Percentiles rank a stretch among this genome's conserved stretches.
Conservation (phyloP, 495 filamentous ascomycete species). For the Clavariopsis aquatica region DNA sequence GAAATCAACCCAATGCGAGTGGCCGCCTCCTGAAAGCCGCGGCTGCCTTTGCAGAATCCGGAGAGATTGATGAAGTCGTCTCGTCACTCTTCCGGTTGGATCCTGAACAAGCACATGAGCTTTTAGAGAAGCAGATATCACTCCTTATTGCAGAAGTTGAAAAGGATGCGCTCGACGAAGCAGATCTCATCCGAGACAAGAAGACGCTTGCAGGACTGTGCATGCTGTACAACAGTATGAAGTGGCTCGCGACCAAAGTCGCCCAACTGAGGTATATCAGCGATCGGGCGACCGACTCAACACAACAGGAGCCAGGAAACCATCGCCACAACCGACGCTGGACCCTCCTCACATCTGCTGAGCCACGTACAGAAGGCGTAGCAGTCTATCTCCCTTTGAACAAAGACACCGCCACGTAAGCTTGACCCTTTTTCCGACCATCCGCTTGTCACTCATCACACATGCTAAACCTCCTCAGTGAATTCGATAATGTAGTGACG, state of each 20-base stretch:
- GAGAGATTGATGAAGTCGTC: constrained; percentile 66
- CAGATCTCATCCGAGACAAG: constrained; percentile 84
- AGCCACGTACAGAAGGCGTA: constrained; percentile 56
- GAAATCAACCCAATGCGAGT: constrained; percentile 52
- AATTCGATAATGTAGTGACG: constrained; percentile 83
- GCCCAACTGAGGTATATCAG: constrained; percentile 72
- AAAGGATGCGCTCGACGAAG: constrained; percentile 63
- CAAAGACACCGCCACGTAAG: constrained; percentile 72
- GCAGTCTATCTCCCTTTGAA: constrained; percentile 89
- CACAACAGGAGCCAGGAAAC: constrained; percentile 46
- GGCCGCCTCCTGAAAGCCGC: constrained; percentile 66
- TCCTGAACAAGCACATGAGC: constrained; percentile 39
- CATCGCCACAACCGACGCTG: constrained; percentile 63
- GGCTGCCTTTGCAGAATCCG: constrained; percentile 67
- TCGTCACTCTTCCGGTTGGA: constrained; percentile 60
- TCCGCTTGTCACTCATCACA: too few species aligned
- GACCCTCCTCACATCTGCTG: constrained; percentile 68
- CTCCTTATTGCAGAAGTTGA: constrained; percentile 66
- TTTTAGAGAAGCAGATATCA: constrained; percentile 59
- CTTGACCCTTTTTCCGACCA: constrained; percentile 15
- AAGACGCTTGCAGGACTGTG: constrained; percentile 82
- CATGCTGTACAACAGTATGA: constrained; percentile 93
- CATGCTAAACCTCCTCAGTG: constrained; percentile 45
- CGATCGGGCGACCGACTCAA: constrained; percentile 48
- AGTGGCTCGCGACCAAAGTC: constrained; percentile 88